Percentiles rank a stretch among this genome's conserved stretches.
phyloP scores from a whole-genome alignment of 495 filamentous ascomycete species.

The Neurospora cerealis region DNA sequence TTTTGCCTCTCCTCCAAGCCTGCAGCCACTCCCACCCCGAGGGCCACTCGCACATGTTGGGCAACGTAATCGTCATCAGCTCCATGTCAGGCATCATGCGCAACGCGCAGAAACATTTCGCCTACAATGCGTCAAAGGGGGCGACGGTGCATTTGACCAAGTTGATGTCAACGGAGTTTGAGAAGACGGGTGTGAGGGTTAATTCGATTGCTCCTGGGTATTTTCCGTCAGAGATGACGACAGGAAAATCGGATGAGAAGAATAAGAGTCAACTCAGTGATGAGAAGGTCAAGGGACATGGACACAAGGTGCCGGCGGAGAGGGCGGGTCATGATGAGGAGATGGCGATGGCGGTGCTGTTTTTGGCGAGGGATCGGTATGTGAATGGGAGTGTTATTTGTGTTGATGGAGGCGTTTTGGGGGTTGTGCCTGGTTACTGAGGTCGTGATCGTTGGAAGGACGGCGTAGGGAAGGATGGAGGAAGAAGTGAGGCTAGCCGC shows the following conservation, averaged over 20 bases:
- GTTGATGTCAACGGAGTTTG: constrained; percentile 43
- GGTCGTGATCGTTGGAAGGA: not conserved
- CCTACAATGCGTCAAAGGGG: constrained; percentile 52
- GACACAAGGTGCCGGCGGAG: constrained; percentile 37
- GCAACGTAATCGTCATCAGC: constrained; percentile 29
- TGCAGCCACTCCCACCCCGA: constrained; percentile 22
- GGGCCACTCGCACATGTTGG: constrained; percentile 1
- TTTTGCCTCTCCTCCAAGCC: constrained; percentile 45
- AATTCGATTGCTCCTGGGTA: constrained; percentile 56
- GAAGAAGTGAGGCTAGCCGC: too few species aligned
- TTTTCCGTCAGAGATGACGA: constrained; percentile 47
- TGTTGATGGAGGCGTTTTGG: constrained; percentile 48
- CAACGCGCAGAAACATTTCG: constrained; percentile 39
- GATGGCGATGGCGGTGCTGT: constrained; percentile 47
- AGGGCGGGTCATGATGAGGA: constrained; percentile 45
- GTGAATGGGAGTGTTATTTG: constrained; percentile 53
- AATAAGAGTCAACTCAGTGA: constrained; percentile 42
- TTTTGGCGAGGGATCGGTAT: constrained; percentile 47
- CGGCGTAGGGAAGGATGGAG: not conserved
- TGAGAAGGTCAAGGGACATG: constrained; percentile 43
- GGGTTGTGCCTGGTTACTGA: constrained; percentile 19
- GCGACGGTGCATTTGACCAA: constrained; percentile 50
- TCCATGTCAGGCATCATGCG: constrained; percentile 49
- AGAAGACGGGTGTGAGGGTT: constrained; percentile 42
- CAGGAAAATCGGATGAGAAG: constrained; percentile 7